Percentiles rank a stretch among this genome's conserved stretches.
Conservation (phyloP, 2,329 filamentous ascomycete genomes). For the Gnomoniopsis smithogilvyi region DNA sequence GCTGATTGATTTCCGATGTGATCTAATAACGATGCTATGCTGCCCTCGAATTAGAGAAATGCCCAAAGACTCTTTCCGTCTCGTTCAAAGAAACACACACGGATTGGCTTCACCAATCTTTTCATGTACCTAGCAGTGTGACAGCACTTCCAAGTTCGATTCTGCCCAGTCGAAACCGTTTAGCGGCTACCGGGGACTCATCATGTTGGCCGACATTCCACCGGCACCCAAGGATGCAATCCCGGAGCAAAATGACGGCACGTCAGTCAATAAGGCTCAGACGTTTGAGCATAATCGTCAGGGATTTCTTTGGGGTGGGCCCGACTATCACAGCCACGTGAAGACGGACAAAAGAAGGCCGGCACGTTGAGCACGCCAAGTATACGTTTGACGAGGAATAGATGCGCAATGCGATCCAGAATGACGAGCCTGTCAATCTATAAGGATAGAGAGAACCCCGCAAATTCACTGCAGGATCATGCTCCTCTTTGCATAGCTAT, state of each 20-base stretch:
- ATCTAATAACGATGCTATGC: not conserved
- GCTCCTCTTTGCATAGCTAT: not conserved
- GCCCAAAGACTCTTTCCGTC: not conserved
- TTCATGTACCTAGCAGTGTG: too few species aligned
- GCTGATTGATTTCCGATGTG: not conserved
- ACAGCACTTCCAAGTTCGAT: not conserved
- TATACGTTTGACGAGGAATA: not conserved
- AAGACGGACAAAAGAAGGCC: not conserved
- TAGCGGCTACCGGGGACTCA: slow-evolving; percentile 5
- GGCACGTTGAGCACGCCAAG: slow-evolving; percentile 3
- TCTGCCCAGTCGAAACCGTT: slow-evolving; percentile 1
- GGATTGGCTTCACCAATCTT: not conserved
- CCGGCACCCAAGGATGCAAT: not conserved
- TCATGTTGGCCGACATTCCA: slow-evolving; percentile 1
- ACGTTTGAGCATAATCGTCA: not conserved
- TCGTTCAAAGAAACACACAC: not conserved
- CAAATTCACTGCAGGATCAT: not conserved
- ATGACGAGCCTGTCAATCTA: not conserved
- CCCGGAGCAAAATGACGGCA: not conserved
- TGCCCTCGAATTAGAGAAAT: not conserved
- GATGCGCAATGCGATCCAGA: not conserved
- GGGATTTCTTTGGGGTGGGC: not conserved
- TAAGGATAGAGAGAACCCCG: not conserved
- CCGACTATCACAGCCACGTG: not conserved
- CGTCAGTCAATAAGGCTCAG: not conserved